Base-by-base conservation (phyloP, 2,329 filamentous ascomycete genomes). In the Exserohilum rostratum region DNA sequence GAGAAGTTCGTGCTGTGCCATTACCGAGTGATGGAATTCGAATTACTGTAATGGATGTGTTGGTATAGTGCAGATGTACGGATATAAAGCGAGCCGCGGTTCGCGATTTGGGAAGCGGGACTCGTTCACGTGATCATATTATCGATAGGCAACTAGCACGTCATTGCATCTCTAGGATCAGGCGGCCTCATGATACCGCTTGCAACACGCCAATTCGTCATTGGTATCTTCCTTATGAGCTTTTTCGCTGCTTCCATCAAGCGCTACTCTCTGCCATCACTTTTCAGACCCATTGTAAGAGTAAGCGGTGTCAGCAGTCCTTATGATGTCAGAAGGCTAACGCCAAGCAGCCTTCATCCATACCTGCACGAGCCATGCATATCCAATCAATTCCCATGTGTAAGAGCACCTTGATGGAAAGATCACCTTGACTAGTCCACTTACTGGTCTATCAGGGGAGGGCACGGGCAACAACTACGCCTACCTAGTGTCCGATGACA, bases 361-460 rank as follows among this genome's bases (percentile, higher is more conserved):
- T 61, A 38, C 53, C 59, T 27, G 50, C 66, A 60, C 82, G 83
- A 78, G 78, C 79, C 64, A 95, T 95, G 90, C 90, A 93, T 85
- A 89, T 93, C 79, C 85, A 90, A 77, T 90, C 89, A 65, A 93
- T 95, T 77, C 90, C 90, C 53, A 93, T 95, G 90, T 93, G 90
- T 92, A 85, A 80, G 57, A 68, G 63, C 55, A 68, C 62, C 60
- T 40, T 49, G 47, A 60, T 65, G 53, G 49, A 45, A 33, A 35
- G 38, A 3, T 20, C 2, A 10, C 11, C 15, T n/a, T 6, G 20
- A 12, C 27, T 37, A 9, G 25, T 5, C 18, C 33, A 27, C 54
- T 64, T 18, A 62, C 31, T 12, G 0, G 20, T 9, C 13, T n/a
- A 0, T 34, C 52, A 93, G 90, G 90, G 89, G 87, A 85, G 79